phyloP scores from a whole-genome alignment of 345 rosid genomes.

The Psidium guajava region DNA sequence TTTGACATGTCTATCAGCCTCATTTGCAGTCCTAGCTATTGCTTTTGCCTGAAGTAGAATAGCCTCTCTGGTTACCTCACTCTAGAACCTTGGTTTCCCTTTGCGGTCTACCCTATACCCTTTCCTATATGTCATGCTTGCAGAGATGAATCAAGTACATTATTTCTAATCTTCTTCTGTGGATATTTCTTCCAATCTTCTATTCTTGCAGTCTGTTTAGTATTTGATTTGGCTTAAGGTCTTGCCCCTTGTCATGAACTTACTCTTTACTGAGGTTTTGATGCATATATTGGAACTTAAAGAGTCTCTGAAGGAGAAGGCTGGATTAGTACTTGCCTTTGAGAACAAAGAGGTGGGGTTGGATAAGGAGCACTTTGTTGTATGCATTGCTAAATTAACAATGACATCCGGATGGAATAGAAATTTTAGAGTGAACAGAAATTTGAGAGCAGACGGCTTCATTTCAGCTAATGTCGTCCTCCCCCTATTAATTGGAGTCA shows the following conservation, averaged over 20 bases:
- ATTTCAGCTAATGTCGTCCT: neutral
- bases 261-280: neutral
- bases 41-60: neutral
- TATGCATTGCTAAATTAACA: neutral
- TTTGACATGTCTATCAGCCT: neutral
- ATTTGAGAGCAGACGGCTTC: neutral
- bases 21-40: neutral
- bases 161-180: neutral
- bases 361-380: neutral
- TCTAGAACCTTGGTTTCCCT: neutral
- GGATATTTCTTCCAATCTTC: neutral
- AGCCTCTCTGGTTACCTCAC: neutral
- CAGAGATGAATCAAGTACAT: neutral
- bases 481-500: neutral
- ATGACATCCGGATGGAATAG: neutral
- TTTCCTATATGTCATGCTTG: neutral
- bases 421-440: neutral
- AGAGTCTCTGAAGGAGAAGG: neutral
- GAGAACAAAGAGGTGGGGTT: neutral
- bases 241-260: neutral
- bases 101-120: neutral
- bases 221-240: neutral
- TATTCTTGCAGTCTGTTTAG: neutral
- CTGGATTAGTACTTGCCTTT: neutral
- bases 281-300: neutral